These are phyloP conservation scores for Dictyostelium intermedium DNA, from an alignment of 78 protist genomes.

Conservation along the genomic window DNA sequence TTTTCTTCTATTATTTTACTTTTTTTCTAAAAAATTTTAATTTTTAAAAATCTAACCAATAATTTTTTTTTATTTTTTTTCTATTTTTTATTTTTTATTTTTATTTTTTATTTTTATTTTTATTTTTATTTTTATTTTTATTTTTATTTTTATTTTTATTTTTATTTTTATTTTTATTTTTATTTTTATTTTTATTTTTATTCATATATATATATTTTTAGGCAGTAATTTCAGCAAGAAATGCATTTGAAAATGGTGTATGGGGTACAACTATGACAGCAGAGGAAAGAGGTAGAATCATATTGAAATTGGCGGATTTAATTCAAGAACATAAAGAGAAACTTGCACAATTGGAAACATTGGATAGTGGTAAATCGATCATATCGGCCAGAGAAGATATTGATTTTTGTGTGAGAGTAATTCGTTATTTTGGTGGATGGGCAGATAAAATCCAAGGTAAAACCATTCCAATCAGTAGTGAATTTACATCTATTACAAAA, in stretches of 20 bases:
- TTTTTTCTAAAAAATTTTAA: no score
- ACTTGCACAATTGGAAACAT: conserved; percentile 70
- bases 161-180: no score
- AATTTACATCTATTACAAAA: conserved; percentile 34
- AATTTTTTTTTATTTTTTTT: no score
- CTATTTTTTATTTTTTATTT: no score
- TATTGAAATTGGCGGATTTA: conserved; percentile 81
- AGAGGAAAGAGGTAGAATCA: conserved; percentile 27
- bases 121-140: no score
- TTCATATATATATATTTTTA: neutral
- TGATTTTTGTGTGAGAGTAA: no score
- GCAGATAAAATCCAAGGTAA: conserved; percentile 86
- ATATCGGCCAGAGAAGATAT: neutral
- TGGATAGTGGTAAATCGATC: conserved; percentile 81
- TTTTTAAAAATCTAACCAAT: no score
- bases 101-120: no score
- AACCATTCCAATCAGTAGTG: conserved; percentile 14
- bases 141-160: no score
- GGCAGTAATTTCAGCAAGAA: conserved; percentile 84
- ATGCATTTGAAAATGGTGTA: conserved; percentile 71
- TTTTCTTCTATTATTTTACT: no score
- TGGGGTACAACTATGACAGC: conserved; percentile 3
- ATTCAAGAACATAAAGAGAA: conserved; percentile 66
- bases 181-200: no score
- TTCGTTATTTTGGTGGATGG: conserved; percentile 89